These are phyloP conservation scores for Phialophora chinensis DNA, from an alignment of 2,329 filamentous ascomycete species.

Conservation along the genomic window DNA sequence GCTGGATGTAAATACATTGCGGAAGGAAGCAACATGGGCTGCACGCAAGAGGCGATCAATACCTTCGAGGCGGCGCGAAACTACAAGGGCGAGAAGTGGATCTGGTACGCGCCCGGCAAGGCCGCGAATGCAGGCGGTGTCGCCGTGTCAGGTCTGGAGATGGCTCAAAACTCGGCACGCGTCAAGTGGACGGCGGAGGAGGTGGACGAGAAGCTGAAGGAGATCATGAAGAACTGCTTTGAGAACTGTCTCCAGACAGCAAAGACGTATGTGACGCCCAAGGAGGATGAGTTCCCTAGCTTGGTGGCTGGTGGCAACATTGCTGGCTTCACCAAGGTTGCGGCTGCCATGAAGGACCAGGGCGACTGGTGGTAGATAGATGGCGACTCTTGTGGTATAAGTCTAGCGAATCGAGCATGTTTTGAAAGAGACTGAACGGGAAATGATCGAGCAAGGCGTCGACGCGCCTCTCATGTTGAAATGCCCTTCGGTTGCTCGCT, in stretches of 20 bases:
- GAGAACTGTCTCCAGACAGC: constrained; percentile 86
- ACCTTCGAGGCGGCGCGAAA: constrained; percentile 81
- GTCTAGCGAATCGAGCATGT: not conserved
- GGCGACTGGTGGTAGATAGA: constrained; percentile 79
- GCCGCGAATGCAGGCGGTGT: constrained; percentile 97
- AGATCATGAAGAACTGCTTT: constrained; percentile 95
- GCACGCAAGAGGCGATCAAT: constrained; percentile 93
- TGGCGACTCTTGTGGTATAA: not conserved
- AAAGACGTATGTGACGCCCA: constrained; percentile 80
- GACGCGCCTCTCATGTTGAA: not conserved
- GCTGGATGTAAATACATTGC: constrained; percentile 84
- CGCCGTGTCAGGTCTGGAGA: constrained; percentile 95
- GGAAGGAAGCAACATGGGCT: constrained; percentile 99
- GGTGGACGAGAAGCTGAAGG: constrained; percentile 88
- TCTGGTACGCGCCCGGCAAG: constrained; percentile 98
- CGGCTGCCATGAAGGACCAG: constrained; percentile 90
- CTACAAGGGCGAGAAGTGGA: constrained; percentile 70
- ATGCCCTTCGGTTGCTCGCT: not conserved
- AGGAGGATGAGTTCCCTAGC: constrained; percentile 83
- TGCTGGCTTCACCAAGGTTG: constrained; percentile 97
- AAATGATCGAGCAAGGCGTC: not conserved
- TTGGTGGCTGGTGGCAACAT: constrained; percentile 96
- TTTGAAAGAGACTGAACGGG: not conserved
- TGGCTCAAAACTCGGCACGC: constrained; percentile 95
- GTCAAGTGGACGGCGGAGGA: constrained; percentile 86